Conservation (phyloP, 768 basidiomycete genomes). For the Boletus huronensis region DNA sequence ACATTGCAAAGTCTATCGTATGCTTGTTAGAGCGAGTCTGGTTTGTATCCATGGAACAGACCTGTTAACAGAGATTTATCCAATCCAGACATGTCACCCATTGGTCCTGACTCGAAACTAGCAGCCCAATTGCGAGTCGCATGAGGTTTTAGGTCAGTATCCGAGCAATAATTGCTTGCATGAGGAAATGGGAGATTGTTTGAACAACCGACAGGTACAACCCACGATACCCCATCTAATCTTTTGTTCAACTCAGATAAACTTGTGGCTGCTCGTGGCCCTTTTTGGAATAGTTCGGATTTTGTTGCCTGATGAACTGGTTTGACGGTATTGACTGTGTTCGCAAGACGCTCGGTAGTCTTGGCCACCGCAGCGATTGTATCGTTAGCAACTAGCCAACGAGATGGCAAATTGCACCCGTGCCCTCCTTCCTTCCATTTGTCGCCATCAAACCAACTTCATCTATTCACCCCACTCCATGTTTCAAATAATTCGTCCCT, state of each 20-base stretch:
- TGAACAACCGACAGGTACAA: neutral
- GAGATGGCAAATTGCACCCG: neutral
- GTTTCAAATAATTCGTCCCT: neutral
- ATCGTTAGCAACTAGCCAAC: neutral
- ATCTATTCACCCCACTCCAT: neutral
- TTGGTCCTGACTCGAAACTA: neutral
- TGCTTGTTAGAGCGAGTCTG: conserved; percentile 1
- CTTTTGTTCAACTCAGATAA: neutral
- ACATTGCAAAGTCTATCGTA: neutral
- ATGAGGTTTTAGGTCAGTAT: neutral
- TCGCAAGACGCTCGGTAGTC: neutral
- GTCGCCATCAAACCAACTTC: neutral
- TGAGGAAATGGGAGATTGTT: neutral
- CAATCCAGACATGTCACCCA: neutral
- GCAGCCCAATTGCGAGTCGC: neutral
- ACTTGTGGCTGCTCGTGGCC: neutral
- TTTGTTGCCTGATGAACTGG: conserved; percentile 3
- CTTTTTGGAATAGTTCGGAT: neutral
- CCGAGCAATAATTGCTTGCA: neutral
- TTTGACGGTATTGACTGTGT: neutral
- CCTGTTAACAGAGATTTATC: neutral
- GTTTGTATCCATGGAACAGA: neutral
- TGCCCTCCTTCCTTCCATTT: neutral
- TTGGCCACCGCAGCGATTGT: neutral
- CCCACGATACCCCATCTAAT: neutral